Conservation (phyloP, 2,329 filamentous ascomycete genomes). For the Nakataea oryzae region DNA sequence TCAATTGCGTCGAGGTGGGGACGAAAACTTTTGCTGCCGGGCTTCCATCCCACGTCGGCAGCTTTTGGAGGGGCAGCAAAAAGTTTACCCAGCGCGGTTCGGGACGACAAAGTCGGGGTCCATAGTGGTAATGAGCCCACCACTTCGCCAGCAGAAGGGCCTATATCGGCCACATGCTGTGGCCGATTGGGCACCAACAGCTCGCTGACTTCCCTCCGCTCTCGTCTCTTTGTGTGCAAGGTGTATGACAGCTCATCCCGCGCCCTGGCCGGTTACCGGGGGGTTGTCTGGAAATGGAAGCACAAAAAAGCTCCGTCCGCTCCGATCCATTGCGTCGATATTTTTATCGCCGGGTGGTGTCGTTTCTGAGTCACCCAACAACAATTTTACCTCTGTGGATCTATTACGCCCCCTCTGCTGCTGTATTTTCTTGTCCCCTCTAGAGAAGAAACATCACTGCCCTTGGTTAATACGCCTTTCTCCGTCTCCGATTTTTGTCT, state of each 20-base stretch:
- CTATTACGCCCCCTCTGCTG: neutral
- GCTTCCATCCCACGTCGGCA: neutral
- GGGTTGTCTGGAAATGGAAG: neutral
- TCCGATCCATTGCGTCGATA: neutral
- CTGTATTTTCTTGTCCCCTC: neutral
- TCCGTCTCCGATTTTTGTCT: neutral
- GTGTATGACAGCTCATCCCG: neutral
- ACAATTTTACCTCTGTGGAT: neutral
- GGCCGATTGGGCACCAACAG: neutral
- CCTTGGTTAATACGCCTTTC: neutral
- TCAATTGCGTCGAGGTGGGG: neutral
- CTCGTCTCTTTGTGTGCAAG: neutral
- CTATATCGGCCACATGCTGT: neutral
- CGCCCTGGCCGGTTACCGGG: too few relatives aligned
- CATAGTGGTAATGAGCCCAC: neutral
- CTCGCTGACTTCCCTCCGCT: neutral
- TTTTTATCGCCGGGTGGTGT: neutral
- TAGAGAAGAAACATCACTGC: neutral
- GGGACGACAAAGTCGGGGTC: neutral
- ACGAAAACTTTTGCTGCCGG: neutral
- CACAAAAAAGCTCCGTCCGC: neutral
- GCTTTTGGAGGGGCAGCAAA: conserved; percentile 1
- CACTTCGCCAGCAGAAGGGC: too few relatives aligned
- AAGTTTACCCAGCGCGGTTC: neutral
- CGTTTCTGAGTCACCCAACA: neutral